Evolutionary conservation across 148 eudicot genomes (phyloP).

Genomic region (Polygonum maritimum): DNA sequence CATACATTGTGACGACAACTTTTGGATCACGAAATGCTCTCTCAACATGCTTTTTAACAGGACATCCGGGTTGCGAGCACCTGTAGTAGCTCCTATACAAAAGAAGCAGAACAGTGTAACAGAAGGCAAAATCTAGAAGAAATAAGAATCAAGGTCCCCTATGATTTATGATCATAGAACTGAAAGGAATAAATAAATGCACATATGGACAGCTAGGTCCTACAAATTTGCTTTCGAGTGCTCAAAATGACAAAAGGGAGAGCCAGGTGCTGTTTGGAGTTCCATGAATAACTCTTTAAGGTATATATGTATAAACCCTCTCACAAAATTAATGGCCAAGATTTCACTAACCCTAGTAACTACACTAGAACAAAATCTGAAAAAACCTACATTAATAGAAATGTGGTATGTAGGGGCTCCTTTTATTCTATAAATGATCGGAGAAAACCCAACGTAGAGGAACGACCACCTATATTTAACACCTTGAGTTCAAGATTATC

Average conservation of each 20-base stretch:
- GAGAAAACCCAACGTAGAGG: background rate
- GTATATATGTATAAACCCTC: too few species aligned
- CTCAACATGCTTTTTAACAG: slow-evolving; percentile 81
- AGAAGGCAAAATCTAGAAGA: background rate
- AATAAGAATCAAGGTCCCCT: background rate
- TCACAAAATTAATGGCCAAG: too few species aligned
- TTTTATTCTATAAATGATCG: background rate
- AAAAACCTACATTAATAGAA: background rate
- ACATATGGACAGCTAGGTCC: background rate
- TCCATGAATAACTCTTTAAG: too few species aligned
- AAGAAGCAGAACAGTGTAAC: background rate
- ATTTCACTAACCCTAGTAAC: too few species aligned
- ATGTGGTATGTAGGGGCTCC: background rate
- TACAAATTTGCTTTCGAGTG: background rate
- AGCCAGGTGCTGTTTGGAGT: too few species aligned
- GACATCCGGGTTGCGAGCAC: slow-evolving; percentile 75
- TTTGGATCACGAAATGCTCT: slow-evolving; percentile 65
- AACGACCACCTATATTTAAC: background rate
- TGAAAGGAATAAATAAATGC: background rate
- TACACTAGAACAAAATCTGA: too few species aligned
- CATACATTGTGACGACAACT: slow-evolving; percentile 66
- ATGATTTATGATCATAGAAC: too few species aligned
- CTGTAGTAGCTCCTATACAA: slow-evolving; percentile 85
- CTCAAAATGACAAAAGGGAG: too few species aligned
- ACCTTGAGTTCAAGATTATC: background rate